phyloP scores from a whole-genome alignment of 1,284 basidiomycete genomes.

The Somion occarium region DNA sequence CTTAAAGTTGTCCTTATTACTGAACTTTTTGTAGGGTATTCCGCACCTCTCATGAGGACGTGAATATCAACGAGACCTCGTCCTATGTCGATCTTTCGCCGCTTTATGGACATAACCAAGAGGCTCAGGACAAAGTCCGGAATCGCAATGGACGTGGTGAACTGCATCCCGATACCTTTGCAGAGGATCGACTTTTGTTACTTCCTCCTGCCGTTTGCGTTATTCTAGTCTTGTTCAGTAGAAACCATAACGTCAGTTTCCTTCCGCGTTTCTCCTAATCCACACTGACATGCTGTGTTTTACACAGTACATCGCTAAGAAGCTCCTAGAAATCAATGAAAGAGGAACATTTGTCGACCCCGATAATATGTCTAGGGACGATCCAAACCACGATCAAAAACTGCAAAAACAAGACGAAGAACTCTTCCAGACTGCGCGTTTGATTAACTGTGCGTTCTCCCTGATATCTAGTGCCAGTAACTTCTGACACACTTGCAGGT shows the following conservation, averaged over 20 bases:
- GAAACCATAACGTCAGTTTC: constrained; percentile 77
- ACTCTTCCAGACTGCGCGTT: constrained; percentile 74
- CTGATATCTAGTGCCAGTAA: background rate
- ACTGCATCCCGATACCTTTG: constrained; percentile 68
- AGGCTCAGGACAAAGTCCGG: constrained; percentile 60
- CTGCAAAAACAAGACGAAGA: constrained; percentile 68
- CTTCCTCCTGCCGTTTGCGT: constrained; percentile 76
- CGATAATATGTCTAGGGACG: constrained; percentile 28
- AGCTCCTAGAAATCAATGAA: constrained; percentile 77
- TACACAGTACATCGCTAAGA: constrained; percentile 70
- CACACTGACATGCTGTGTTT: background rate
- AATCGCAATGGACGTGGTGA: constrained; percentile 59
- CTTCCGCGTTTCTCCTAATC: background rate
- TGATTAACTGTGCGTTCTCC: constrained; percentile 56
- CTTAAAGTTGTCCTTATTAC: constrained; percentile 4
- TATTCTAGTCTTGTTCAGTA: constrained; percentile 73
- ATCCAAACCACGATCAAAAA: constrained; percentile 29
- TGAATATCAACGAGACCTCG: constrained; percentile 78
- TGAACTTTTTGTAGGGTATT: constrained; percentile 47
- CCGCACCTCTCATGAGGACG: constrained; percentile 62
- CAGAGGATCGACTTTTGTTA: constrained; percentile 74
- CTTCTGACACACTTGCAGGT: background rate
- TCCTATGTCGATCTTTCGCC: constrained; percentile 85
- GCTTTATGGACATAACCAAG: constrained; percentile 68
- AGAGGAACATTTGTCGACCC: constrained; percentile 55